These are phyloP conservation scores for Sordariomycetes sp. DNA, from an alignment of 2,329 filamentous ascomycete genomes.

Conservation along the genomic window DNA sequence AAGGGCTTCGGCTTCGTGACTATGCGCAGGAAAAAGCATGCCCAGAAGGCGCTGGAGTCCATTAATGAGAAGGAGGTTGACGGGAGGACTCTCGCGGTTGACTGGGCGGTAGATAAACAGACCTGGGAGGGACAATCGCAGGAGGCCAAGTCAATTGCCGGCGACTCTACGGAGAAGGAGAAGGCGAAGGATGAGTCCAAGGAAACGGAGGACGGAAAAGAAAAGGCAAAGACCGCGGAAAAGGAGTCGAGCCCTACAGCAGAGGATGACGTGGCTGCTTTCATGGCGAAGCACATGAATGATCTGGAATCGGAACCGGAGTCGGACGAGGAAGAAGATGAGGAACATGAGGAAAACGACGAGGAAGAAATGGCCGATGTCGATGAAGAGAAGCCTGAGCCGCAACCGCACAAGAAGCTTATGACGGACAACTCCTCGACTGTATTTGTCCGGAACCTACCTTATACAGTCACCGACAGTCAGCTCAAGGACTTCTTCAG, in stretches of 20 bases:
- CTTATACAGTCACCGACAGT: slow-evolving; percentile 77
- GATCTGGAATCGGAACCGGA: slow-evolving; percentile 46
- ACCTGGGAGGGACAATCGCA: slow-evolving; percentile 60
- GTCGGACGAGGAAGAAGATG: slow-evolving; percentile 29
- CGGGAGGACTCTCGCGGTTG: slow-evolving; percentile 78
- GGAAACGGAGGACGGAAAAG: slow-evolving; percentile 17
- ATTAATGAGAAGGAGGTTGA: slow-evolving; percentile 87
- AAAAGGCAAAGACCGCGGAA: slow-evolving; percentile 12
- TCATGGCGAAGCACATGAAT: slow-evolving; percentile 42
- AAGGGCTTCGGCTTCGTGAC: slow-evolving; percentile 90
- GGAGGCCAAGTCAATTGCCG: slow-evolving; percentile 13
- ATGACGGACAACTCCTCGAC: slow-evolving; percentile 58
- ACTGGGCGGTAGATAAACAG: slow-evolving; percentile 91
- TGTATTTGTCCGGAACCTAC: slow-evolving; percentile 86
- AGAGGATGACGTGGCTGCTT: slow-evolving; percentile 30
- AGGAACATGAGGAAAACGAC: slow-evolving; percentile 27
- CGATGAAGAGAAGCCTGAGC: slow-evolving; percentile 10
- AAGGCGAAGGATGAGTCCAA: slow-evolving; percentile 20
- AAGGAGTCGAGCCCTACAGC: slow-evolving; percentile 18
- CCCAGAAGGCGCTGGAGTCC: slow-evolving; percentile 71
- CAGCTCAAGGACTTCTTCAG: slow-evolving; percentile 73
- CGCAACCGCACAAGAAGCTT: slow-evolving; percentile 13
- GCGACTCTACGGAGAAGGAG: slow-evolving; percentile 12
- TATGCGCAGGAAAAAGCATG: slow-evolving; percentile 77
- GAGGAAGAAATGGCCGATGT: slow-evolving; percentile 29